These are phyloP conservation scores for Termitomyces sp. DNA, from an alignment of 768 basidiomycete species.

Conservation along the genomic window DNA sequence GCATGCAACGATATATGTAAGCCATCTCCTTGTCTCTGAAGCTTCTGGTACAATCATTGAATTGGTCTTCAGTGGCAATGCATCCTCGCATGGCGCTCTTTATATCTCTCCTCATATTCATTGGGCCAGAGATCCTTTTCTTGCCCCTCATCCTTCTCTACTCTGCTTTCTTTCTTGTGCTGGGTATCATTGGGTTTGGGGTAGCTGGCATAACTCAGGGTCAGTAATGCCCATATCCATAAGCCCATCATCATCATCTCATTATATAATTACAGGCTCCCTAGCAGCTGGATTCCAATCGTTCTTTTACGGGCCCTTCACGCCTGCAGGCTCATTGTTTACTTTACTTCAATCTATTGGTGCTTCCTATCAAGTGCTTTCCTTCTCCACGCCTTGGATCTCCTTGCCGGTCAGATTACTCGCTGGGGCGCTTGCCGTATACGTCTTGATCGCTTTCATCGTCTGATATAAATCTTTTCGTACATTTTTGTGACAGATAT, in stretches of 20 bases:
- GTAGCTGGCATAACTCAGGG: background rate
- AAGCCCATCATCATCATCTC: background rate
- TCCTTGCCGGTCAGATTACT: background rate
- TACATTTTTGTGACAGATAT: background rate
- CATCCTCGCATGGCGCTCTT: background rate
- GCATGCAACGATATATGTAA: background rate
- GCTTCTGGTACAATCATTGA: background rate
- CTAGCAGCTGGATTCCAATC: background rate
- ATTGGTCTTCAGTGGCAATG: background rate
- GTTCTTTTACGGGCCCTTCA: background rate
- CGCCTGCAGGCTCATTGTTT: background rate
- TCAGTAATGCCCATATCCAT: background rate
- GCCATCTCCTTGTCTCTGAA: background rate
- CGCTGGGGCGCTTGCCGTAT: background rate
- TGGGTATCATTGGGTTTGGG: background rate
- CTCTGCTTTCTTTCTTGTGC: background rate
- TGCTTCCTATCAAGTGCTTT: background rate
- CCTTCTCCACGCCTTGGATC: background rate
- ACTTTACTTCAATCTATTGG: background rate
- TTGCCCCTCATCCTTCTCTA: background rate
- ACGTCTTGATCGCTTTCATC: background rate
- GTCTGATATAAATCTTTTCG: background rate
- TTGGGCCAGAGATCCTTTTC: conserved; percentile 1
- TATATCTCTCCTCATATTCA: background rate
- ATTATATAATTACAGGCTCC: background rate